Evolutionary conservation across 1,284 basidiomycete genomes (phyloP), one percentile per base, ranked within the genome.

Genomic region (Ceratobasidium sp.): DNA sequence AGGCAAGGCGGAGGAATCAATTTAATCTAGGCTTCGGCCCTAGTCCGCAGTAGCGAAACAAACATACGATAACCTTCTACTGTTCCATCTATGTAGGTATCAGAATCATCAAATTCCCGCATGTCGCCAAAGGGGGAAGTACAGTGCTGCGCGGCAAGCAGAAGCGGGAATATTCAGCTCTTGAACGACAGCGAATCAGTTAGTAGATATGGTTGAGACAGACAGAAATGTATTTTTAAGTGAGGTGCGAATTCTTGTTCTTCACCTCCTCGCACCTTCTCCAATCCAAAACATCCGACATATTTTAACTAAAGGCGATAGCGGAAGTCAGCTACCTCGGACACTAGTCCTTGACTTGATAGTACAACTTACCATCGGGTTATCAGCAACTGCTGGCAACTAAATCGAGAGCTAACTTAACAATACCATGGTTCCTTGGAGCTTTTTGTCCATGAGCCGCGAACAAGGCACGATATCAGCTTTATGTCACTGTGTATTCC

Each of bases 381-480:
- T 20, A 20, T 20, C 17, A 20, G 17, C 45, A 20, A 47, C 20
- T 20, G n/a, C n/a, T 20, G 45, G 8, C 20, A 3, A 47, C 3
- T 17, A 8, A 11, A 3, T 47, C 7, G 7, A 20, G 10, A 3
- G 3, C 3, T 20, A 11, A 47, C 10, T 20, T 20, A 8, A 3
- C 3, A 47, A 20, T n/a, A n/a, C n/a, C 42, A 65, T 65, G 63
- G 23, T 31, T 47, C 42, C 63, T 7, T 47, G 63, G 39, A 65
- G 35, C 42, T 65, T 65, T 49, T 65, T 65, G 26, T 6, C 17
- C 8, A 65, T 65, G 42, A 65, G n/a, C 42, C 17, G 26, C n/a
- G n/a, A 65, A 5, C 39, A 65, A n/a, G 23, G 39, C 23, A 23
- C n/a, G n/a, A 7, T 33, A 7, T 7, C 39, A 17, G 23, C 63